Evolutionary conservation across 2,329 filamentous ascomycete species (phyloP).

Genomic region (Chaetomiaceae sp.): DNA sequence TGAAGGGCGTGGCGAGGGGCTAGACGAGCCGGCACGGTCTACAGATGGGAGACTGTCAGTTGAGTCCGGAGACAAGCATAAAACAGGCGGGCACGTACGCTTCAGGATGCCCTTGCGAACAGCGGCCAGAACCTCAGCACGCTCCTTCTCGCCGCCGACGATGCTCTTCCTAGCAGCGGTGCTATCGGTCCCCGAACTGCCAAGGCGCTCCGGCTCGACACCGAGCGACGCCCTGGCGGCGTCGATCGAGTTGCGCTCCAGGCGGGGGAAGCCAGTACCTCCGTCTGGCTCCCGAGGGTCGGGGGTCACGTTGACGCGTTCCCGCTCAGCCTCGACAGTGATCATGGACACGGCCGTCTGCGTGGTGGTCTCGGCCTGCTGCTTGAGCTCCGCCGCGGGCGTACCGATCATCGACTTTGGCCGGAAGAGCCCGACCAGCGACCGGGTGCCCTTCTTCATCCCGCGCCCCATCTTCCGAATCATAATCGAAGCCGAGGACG

Average conservation of each 20-base stretch:
- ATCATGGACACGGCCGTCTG: conserved; percentile 90
- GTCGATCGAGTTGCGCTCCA: conserved; percentile 78
- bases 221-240: conserved; percentile 43
- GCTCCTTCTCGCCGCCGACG: conserved; percentile 80
- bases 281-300: conserved; percentile 64
- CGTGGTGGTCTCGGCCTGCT: conserved; percentile 61
- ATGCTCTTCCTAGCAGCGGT: conserved; percentile 75
- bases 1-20: conserved; percentile 56
- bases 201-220: conserved; percentile 43
- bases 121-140: conserved; percentile 83
- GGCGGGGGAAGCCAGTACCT: conserved; percentile 73
- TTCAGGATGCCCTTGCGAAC: conserved; percentile 96
- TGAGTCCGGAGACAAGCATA: neutral
- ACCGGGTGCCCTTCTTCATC: conserved; percentile 91
- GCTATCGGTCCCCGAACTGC: conserved; percentile 53
- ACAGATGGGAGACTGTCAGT: neutral
- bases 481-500: conserved; percentile 86
- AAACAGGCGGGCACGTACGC: conserved; percentile 46
- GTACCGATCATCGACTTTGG: conserved; percentile 86
- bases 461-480: conserved; percentile 97
- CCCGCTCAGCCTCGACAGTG: conserved; percentile 87
- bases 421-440: conserved; percentile 87
- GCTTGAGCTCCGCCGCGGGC: conserved; percentile 60
- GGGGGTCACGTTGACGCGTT: conserved; percentile 70
- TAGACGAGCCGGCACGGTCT: conserved; percentile 61